Evolutionary conservation across 164 flowering plant genomes (phyloP).

Genomic region (grape (Vitis vinifera)): DNA sequence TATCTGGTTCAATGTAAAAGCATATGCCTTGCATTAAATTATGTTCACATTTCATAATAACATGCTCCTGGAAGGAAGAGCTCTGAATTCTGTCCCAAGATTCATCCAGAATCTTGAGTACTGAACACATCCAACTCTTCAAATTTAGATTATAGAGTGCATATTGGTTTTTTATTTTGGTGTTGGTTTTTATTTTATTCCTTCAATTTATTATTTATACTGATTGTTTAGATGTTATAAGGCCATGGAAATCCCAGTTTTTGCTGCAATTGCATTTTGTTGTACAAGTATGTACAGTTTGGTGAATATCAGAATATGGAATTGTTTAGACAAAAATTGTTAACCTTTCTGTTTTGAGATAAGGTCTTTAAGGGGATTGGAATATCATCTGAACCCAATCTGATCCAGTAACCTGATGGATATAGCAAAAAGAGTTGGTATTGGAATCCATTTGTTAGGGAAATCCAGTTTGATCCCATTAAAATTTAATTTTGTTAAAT

Average conservation of each 20-base stretch:
- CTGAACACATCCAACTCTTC: neutral
- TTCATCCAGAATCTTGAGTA: neutral
- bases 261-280: too few species aligned
- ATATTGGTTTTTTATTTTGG: neutral
- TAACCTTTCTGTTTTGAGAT: neutral
- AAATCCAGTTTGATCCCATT: neutral
- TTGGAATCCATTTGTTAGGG: neutral
- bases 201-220: too few species aligned
- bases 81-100: neutral
- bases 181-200: neutral
- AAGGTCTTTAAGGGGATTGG: neutral
- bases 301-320: too few species aligned
- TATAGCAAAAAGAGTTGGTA: neutral
- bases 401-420: neutral
- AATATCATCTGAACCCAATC: neutral
- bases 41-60: neutral
- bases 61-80: neutral
- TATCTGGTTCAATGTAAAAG: too few species aligned
- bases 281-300: too few species aligned
- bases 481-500: too few species aligned
- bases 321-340: too few species aligned
- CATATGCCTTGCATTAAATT: neutral
- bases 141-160: neutral
- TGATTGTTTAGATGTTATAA: too few species aligned
- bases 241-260: too few species aligned